Evolutionary conservation across 768 basidiomycete species (phyloP).

Genomic region (Sistotremastrum niveocremeum): DNA sequence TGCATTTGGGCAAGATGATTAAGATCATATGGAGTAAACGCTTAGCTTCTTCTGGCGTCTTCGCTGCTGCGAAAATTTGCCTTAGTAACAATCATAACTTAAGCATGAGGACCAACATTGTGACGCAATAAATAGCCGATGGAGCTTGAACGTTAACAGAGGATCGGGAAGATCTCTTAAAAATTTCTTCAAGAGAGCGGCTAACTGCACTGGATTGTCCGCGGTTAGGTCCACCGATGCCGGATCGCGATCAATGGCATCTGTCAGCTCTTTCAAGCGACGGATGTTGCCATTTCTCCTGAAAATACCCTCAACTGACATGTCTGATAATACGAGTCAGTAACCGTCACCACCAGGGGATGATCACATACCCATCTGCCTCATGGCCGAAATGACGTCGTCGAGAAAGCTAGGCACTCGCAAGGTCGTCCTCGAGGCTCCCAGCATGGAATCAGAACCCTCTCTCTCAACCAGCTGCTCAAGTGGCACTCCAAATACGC

Average conservation of each 20-base stretch:
- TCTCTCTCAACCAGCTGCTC: slow-evolving; percentile 89
- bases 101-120: slow-evolving; percentile 48
- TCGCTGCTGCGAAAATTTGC: slow-evolving; percentile 37
- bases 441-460: slow-evolving; percentile 89
- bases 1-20: slow-evolving; percentile 77
- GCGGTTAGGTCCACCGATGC: slow-evolving; percentile 81
- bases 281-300: slow-evolving; percentile 96
- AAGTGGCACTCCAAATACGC: slow-evolving; percentile 86
- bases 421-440: slow-evolving; percentile 72
- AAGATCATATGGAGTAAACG: slow-evolving; percentile 78
- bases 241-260: slow-evolving; percentile 90
- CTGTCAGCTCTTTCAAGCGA: slow-evolving; percentile 78
- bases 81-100: slow-evolving; percentile 5
- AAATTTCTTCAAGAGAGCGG: slow-evolving; percentile 94
- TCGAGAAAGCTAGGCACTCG: slow-evolving; percentile 96
- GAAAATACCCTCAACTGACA: slow-evolving; percentile 99
- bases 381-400: slow-evolving; percentile 96
- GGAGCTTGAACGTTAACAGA: slow-evolving; percentile 86
- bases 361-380: slow-evolving; percentile 79
- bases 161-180: slow-evolving; percentile 94
- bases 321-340: slow-evolving; percentile 41
- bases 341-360: not conserved
- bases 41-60: slow-evolving; percentile 61
- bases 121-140: slow-evolving; percentile 75
- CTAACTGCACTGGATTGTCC: slow-evolving; percentile 95